Base-by-base conservation (phyloP, 2,329 filamentous ascomycete genomes). In the Colletotrichum sp. region DNA sequence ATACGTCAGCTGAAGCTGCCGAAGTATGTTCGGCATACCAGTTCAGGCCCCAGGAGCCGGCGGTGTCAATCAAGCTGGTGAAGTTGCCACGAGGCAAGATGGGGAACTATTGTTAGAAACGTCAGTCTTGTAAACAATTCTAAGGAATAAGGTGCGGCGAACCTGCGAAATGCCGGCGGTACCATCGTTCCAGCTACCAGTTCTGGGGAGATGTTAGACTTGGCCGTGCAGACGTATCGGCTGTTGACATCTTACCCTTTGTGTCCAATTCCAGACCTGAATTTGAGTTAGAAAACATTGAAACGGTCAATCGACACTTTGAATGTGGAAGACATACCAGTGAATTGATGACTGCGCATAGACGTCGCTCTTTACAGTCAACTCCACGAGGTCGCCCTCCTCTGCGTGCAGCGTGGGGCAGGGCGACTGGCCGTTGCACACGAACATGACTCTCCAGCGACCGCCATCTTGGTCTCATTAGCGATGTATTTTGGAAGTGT, bases 381-480 rank as follows among this genome's bases (percentile, higher is more conserved):
- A 32, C 38, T 71, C 55, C 3, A 75, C 72, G 5, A 75, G 10
- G 18, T 75, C 72, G 4, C 72, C 68, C 32, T 75, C 68, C n/a
- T 75, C 61, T 5, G 68, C 68, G 36, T 71, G 61, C 18, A 75
- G 34, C 18, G 72, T 75, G 12, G 72, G 72, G 36, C 72, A 75
- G 38, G 72, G 72, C 24, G 68, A 71, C 55, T 75, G 60, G 52
- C 72, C 72, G 30, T 75, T 66, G 52, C 72, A 75, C 26, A 71
- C 68, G 21, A 66, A 75, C 68, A 71, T 71, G 8, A 75, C 68
- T 26, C 72, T 75, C 72, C 72, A 75, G 24, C 72, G 72, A 38
- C 72, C 72, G 21, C 72, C 72, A 56, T 75, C 72, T 75, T 30
- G 6, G 8, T 24, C 3, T 16, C 13, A 21, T 71, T n/a, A 75